These are phyloP conservation scores for Cladosporium sp. DNA, from an alignment of 2,329 filamentous ascomycete genomes.

Conservation along the genomic window DNA sequence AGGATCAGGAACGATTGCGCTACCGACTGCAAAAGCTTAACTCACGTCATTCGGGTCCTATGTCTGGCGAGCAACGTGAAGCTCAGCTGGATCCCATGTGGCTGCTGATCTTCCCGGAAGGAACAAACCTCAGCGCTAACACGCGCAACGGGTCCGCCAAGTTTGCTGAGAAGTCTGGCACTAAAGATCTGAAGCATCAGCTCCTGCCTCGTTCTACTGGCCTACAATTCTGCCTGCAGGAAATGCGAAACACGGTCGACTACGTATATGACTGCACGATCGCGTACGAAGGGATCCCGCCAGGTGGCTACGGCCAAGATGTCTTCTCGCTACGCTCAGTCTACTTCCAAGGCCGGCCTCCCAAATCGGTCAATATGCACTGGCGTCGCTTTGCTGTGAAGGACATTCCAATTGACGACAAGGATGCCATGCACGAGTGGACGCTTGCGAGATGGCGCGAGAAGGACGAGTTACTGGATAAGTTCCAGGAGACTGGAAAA, in stretches of 20 bases:
- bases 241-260: conserved; percentile 69
- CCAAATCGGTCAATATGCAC: conserved; percentile 93
- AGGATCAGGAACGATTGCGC: conserved; percentile 69
- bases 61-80: conserved; percentile 31
- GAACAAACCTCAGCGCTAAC: conserved; percentile 76
- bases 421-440: conserved; percentile 74
- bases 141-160: conserved; percentile 64
- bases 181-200: conserved; percentile 65
- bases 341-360: conserved; percentile 82
- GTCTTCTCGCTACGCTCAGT: conserved; percentile 81
- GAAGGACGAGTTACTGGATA: conserved; percentile 82
- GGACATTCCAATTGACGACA: conserved; percentile 73
- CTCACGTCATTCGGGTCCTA: conserved; percentile 35
- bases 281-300: conserved; percentile 90
- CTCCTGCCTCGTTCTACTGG: conserved; percentile 78
- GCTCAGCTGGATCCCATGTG: conserved; percentile 65
- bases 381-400: conserved; percentile 81
- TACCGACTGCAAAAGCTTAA: conserved; percentile 71
- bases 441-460: conserved; percentile 79
- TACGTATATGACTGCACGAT: conserved; percentile 92
- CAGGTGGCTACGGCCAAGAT: conserved; percentile 73
- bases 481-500: conserved; percentile 68
- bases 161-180: conserved; percentile 71
- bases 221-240: conserved; percentile 71
- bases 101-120: conserved; percentile 83